A percentile compares a stretch with the other conserved stretches of the same genome.
Conservation (phyloP, 495 filamentous ascomycete genomes). For the Annulohypoxylon bovei region DNA sequence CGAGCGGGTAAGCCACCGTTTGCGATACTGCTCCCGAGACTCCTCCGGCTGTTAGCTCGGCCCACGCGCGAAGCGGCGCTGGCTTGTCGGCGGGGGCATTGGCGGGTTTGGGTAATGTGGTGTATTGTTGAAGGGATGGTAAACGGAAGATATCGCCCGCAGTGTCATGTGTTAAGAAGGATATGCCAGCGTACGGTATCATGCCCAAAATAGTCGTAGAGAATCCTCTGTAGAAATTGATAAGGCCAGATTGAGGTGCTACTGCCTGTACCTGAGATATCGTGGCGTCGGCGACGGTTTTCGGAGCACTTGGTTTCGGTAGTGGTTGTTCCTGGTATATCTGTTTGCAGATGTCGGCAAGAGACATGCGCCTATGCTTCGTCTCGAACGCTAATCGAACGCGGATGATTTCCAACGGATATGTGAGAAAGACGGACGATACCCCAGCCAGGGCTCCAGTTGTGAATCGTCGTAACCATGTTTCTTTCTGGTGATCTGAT, state of each 20-base stretch:
- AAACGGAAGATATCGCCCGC: slow-evolving; percentile 80
- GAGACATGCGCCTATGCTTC: slow-evolving; percentile 69
- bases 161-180: slow-evolving; percentile 96
- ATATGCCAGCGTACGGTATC: slow-evolving; percentile 95
- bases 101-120: slow-evolving; percentile 61
- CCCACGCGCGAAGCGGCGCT: slow-evolving; percentile 76
- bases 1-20: slow-evolving; percentile 90
- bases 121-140: slow-evolving; percentile 71
- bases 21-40: slow-evolving; percentile 88
- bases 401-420: slow-evolving; percentile 90
- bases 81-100: slow-evolving; percentile 65
- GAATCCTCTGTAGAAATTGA: slow-evolving; percentile 97
- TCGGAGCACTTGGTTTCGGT: slow-evolving; percentile 35
- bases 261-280: slow-evolving; percentile 44
- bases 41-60: slow-evolving; percentile 85
- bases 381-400: slow-evolving; percentile 97
- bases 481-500: slow-evolving; percentile 73
- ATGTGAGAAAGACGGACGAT: slow-evolving; percentile 93
- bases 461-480: slow-evolving; percentile 76
- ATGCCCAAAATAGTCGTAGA: slow-evolving; percentile 89
- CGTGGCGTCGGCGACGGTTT: slow-evolving; percentile 39
- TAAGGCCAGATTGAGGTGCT: slow-evolving; percentile 72
- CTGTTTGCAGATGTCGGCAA: slow-evolving; percentile 76
- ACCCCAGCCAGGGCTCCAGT: slow-evolving; percentile 85
- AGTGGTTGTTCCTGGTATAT: slow-evolving; percentile 79